These are phyloP conservation scores for Xylariales sp. DNA, from an alignment of 2,329 filamentous ascomycete genomes.

Conservation along the genomic window DNA sequence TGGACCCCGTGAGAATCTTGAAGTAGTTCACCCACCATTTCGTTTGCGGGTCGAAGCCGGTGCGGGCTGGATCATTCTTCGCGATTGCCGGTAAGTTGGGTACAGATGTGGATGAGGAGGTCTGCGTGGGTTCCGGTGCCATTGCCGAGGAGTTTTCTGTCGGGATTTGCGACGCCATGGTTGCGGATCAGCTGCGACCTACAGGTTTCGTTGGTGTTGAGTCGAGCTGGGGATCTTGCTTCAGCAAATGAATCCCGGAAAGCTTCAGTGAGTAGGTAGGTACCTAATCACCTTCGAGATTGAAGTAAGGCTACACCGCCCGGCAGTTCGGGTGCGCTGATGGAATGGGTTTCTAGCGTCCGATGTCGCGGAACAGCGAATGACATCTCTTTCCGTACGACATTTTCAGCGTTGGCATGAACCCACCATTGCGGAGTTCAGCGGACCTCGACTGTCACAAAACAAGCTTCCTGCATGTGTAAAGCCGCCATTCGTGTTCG, in stretches of 20 bases:
- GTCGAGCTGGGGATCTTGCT: too few relatives aligned
- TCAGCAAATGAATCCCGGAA: too few relatives aligned
- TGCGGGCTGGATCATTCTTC: conserved; percentile 55
- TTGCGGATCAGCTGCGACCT: too few relatives aligned
- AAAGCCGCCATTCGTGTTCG: neutral
- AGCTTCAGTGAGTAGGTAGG: too few relatives aligned
- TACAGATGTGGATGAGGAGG: conserved; percentile 10
- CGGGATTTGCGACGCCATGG: conserved; percentile 1
- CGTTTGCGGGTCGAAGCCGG: conserved; percentile 57
- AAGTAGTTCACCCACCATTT: conserved; percentile 81
- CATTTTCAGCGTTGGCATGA: too few relatives aligned
- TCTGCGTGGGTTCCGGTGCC: conserved; percentile 8
- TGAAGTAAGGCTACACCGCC: conserved; percentile 8
- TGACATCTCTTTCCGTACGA: too few relatives aligned
- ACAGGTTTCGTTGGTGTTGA: too few relatives aligned
- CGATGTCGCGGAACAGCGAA: too few relatives aligned
- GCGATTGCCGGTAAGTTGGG: conserved; percentile 30
- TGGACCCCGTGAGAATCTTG: conserved; percentile 68
- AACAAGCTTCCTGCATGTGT: neutral
- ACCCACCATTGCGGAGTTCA: neutral
- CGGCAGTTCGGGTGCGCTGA: conserved; percentile 3
- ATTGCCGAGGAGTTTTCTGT: conserved; percentile 1
- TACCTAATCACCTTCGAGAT: too few relatives aligned
- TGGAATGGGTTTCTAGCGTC: neutral
- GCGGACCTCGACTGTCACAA: neutral